phyloP scores from a whole-genome alignment of 2,329 filamentous ascomycete species.

The Aspergillus texensis region DNA sequence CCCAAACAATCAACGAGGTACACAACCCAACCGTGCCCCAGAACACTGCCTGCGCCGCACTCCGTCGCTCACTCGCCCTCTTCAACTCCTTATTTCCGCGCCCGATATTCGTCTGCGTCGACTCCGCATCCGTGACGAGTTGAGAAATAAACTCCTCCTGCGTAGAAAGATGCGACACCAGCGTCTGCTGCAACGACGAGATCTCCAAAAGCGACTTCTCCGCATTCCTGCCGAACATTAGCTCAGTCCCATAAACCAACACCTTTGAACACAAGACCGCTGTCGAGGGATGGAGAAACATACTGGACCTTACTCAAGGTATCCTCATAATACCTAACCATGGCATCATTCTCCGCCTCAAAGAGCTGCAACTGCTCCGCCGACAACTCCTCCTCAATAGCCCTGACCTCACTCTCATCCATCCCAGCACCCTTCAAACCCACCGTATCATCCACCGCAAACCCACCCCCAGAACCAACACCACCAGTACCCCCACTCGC shows the following conservation, averaged over 20 bases:
- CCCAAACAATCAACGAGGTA: slow-evolving; percentile 74
- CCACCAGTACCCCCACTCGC: not conserved
- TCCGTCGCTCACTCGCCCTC: slow-evolving; percentile 72
- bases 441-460: slow-evolving; percentile 14
- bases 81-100: slow-evolving; percentile 90
- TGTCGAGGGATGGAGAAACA: slow-evolving; percentile 37
- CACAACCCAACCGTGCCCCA: slow-evolving; percentile 78
- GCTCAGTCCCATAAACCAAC: not conserved
- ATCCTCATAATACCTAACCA: slow-evolving; percentile 91
- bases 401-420: slow-evolving; percentile 32
- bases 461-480: not conserved
- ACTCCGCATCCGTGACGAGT: slow-evolving; percentile 78
- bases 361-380: slow-evolving; percentile 90
- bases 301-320: slow-evolving; percentile 94
- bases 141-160: slow-evolving; percentile 90
- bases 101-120: slow-evolving; percentile 82
- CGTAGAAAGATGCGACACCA: slow-evolving; percentile 80
- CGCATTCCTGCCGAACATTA: slow-evolving; percentile 63
- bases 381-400: slow-evolving; percentile 65
- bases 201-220: slow-evolving; percentile 93
- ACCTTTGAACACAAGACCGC: not conserved
- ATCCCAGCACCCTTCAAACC: slow-evolving; percentile 30
- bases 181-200: slow-evolving; percentile 83
- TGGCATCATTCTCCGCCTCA: slow-evolving; percentile 86
- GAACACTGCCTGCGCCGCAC: slow-evolving; percentile 76